phyloP scores from a whole-genome alignment of 345 rosid species.

The Clarkia xantiana region DNA sequence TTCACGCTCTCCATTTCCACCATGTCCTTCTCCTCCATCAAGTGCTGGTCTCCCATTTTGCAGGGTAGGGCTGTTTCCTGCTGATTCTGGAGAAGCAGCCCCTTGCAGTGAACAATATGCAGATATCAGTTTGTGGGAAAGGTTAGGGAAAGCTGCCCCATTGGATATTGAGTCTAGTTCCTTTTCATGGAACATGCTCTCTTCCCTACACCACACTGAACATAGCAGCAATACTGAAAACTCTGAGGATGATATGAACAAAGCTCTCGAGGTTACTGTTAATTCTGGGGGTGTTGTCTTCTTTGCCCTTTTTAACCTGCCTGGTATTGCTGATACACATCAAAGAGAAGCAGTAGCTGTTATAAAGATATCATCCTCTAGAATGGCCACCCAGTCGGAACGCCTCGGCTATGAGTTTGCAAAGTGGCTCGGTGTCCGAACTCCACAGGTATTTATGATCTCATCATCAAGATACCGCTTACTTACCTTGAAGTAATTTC shows the following conservation, averaged over 20 bases:
- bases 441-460: slow-evolving; percentile 63
- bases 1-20: neutral
- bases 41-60: slow-evolving; percentile 3
- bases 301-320: slow-evolving; percentile 75
- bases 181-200: slow-evolving; percentile 81
- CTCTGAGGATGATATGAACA: slow-evolving; percentile 81
- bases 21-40: neutral
- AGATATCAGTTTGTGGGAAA: slow-evolving; percentile 77
- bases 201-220: slow-evolving; percentile 95
- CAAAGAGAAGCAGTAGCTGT: slow-evolving; percentile 87
- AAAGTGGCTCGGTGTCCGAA: slow-evolving; percentile 78
- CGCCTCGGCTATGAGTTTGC: slow-evolving; percentile 98
- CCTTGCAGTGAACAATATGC: slow-evolving; percentile 6
- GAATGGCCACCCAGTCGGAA: slow-evolving; percentile 99
- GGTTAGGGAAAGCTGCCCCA: slow-evolving; percentile 63
- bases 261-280: slow-evolving; percentile 82
- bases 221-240: slow-evolving; percentile 69
- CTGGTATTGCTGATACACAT: slow-evolving; percentile 26
- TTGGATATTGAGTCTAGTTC: slow-evolving; percentile 53
- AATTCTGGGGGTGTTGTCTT: slow-evolving; percentile 98
- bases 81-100: slow-evolving; percentile 29
- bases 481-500: no score
- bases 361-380: slow-evolving; percentile 90
- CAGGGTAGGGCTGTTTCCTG: slow-evolving; percentile 46
- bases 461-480: neutral